Conservation (phyloP, 2,329 filamentous ascomycete species). For the Xylaria sp. region DNA sequence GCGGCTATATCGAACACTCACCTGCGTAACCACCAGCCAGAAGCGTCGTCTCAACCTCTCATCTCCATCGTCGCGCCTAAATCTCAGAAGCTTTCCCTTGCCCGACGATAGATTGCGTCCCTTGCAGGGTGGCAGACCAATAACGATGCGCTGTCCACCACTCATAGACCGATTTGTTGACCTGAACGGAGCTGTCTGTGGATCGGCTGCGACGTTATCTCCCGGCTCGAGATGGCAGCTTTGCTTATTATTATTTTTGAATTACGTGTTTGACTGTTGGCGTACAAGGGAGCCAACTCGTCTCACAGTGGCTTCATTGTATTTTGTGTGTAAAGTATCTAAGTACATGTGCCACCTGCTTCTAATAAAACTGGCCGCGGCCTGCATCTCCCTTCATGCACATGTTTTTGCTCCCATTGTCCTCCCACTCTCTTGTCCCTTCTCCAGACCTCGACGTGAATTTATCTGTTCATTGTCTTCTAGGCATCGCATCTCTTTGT, state of each 20-base stretch:
- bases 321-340: constrained; percentile 19
- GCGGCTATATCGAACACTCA: constrained; percentile 50
- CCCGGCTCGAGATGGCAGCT: constrained; percentile 16
- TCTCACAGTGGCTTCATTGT: constrained; percentile 9
- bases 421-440: constrained; percentile 18
- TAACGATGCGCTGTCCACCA: constrained; percentile 34
- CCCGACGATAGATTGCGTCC: constrained; percentile 21
- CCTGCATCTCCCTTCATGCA: constrained; percentile 30
- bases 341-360: constrained; percentile 16
- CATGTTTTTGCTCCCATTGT: constrained; percentile 30
- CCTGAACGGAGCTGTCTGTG: constrained; percentile 19
- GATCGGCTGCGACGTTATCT: constrained; percentile 12
- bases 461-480: constrained; percentile 22
- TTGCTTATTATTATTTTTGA: constrained; percentile 8
- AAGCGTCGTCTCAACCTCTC: constrained; percentile 43
- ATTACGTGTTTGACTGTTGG: constrained; percentile 4
- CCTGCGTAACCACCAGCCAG: constrained; percentile 47
- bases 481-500: constrained; percentile 30
- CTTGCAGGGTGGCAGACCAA: constrained; percentile 20
- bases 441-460: constrained; percentile 9
- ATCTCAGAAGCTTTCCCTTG: constrained; percentile 28
- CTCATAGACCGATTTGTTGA: constrained; percentile 37
- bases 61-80: constrained; percentile 43
- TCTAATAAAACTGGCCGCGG: constrained; percentile 33
- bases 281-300: not conserved